Conservation (phyloP, 1,284 basidiomycete genomes). For the Moesziomyces aphidis region DNA sequence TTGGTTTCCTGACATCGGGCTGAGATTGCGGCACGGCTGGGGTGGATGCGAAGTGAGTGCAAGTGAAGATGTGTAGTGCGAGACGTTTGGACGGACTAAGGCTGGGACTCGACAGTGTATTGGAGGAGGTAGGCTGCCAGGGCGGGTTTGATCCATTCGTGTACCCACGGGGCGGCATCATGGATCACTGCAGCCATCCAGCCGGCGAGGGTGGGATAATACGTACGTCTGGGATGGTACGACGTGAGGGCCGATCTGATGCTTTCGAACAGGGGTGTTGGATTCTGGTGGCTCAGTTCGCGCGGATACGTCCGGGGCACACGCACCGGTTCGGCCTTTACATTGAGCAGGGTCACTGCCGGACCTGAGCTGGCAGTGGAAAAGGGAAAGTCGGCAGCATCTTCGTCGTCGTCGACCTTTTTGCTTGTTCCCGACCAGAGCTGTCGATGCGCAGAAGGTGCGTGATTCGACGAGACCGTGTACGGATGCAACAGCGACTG, state of each 20-base stretch:
- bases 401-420: not conserved
- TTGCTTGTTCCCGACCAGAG: not conserved
- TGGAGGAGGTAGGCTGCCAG: conserved; percentile 12
- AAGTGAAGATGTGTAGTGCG: not conserved
- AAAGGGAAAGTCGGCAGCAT: conserved; percentile 23
- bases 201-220: conserved; percentile 13
- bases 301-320: conserved; percentile 17
- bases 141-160: conserved; percentile 13
- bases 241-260: conserved; percentile 21
- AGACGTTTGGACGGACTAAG: not conserved
- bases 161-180: conserved; percentile 17
- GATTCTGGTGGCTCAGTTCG: conserved; percentile 28
- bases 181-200: conserved; percentile 4
- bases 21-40: not conserved
- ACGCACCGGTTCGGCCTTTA: conserved; percentile 1
- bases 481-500: conserved; percentile 32
- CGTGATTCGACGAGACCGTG: conserved; percentile 32
- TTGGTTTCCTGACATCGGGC: too few relatives aligned
- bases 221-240: conserved; percentile 27
- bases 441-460: not conserved
- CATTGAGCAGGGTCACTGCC: conserved; percentile 7
- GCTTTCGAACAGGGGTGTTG: conserved; percentile 37
- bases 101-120: conserved; percentile 1
- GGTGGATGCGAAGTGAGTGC: too few relatives aligned
- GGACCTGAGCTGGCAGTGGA: conserved; percentile 37